phyloP scores from a whole-genome alignment of 1,284 basidiomycete genomes.

The Leccinum fallax region DNA sequence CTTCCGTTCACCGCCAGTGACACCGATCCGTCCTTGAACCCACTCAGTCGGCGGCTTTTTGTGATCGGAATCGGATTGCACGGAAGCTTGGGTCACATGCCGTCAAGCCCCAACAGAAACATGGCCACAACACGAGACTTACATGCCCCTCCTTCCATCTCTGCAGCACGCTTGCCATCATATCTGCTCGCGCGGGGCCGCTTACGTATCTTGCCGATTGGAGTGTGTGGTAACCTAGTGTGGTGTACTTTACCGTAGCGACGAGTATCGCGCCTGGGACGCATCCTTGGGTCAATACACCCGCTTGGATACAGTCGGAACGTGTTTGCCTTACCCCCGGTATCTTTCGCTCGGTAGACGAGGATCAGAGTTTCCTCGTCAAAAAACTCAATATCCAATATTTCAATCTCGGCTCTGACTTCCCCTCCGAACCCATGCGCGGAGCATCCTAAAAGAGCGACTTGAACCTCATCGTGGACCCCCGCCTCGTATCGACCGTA shows the following conservation, averaged over 20 bases:
- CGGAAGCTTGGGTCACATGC: slow-evolving; percentile 45
- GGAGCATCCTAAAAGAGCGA: slow-evolving; percentile 55
- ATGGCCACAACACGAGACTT: slow-evolving; percentile 39
- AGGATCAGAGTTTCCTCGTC: slow-evolving; percentile 69
- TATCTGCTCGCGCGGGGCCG: slow-evolving; percentile 56
- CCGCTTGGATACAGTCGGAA: slow-evolving; percentile 25
- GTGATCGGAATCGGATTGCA: slow-evolving; percentile 54
- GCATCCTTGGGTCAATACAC: slow-evolving; percentile 31
- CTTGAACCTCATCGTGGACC: slow-evolving; percentile 42
- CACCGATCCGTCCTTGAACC: slow-evolving; percentile 50
- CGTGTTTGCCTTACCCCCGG: slow-evolving; percentile 46
- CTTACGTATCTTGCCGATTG: slow-evolving; percentile 52
- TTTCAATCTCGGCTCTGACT: slow-evolving; percentile 42
- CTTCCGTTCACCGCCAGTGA: slow-evolving; percentile 74
- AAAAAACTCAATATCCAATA: slow-evolving; percentile 74
- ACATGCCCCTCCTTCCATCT: slow-evolving; percentile 58
- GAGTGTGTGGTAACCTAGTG: slow-evolving; percentile 58
- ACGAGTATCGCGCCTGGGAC: slow-evolving; percentile 51
- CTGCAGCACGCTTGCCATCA: slow-evolving; percentile 58
- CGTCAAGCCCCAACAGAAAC: slow-evolving; percentile 36
- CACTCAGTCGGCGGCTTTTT: slow-evolving; percentile 56
- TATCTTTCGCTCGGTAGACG: slow-evolving; percentile 48
- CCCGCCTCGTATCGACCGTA: slow-evolving; percentile 44
- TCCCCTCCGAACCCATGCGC: slow-evolving; percentile 41
- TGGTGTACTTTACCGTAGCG: slow-evolving; percentile 59